Percentiles rank a stretch among this genome's conserved stretches.
phyloP scores from a whole-genome alignment of 441 rosid species.

The Croton setiger region DNA sequence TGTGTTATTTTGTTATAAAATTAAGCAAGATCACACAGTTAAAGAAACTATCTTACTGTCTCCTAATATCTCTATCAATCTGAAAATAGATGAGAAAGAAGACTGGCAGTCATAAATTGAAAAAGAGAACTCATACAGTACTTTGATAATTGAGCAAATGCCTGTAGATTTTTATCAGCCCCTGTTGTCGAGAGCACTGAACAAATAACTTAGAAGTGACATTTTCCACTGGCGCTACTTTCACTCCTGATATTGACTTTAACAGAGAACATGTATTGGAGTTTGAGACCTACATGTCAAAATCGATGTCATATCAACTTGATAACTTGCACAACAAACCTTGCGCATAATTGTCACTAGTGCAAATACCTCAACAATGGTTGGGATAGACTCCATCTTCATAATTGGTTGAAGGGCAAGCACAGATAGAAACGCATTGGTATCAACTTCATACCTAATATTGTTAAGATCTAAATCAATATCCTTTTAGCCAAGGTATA shows the following conservation, averaged over 20 bases:
- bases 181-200: conserved; percentile 93
- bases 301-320: conserved; percentile 18
- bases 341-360: conserved; percentile 7
- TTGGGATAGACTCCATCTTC: conserved; percentile 66
- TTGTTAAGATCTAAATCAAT: conserved; percentile 27
- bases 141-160: conserved; percentile 95
- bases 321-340: conserved; percentile 10
- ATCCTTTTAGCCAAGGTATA: conserved; percentile 17
- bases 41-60: not conserved
- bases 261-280: conserved; percentile 79
- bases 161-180: conserved; percentile 86
- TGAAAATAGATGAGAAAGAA: not conserved
- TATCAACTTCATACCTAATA: conserved; percentile 88
- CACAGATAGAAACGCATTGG: conserved; percentile 89
- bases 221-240: conserved; percentile 88
- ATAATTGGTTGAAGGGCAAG: conserved; percentile 89
- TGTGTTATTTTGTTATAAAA: not conserved
- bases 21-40: not conserved
- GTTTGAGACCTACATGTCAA: conserved; percentile 66
- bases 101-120: conserved; percentile 9
- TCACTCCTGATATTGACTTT: conserved; percentile 80
- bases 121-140: conserved; percentile 33
- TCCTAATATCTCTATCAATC: not conserved
- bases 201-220: conserved; percentile 92
- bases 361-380: conserved; percentile 84